Base-by-base conservation (phyloP, 169 alveolate genomes). In the Ichthyophthirius multifiliis region DNA sequence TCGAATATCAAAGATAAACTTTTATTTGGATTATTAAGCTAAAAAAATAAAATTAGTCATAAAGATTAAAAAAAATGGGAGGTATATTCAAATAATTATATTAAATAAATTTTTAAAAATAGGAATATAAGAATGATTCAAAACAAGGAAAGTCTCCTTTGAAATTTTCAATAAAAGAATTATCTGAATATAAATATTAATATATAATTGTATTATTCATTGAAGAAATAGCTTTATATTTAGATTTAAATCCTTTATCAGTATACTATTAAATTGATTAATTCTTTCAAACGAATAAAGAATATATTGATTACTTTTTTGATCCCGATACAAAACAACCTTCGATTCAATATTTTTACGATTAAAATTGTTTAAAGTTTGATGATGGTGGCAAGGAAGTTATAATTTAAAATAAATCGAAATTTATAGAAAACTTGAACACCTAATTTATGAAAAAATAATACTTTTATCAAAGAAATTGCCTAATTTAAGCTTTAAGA, bases 101-200 rank as follows among this genome's bases (percentile, higher is more conserved):
- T 46, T 45, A 5, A 45, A 9, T n/a, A n/a, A 4, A 18, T 45
- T 45, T 45, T 13, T 46, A 20, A 20, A n/a, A 1, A 55, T 27
- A 55, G 71, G 31, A 23, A 10, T 13, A 27, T 3, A 55, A 55
- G 31, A 16, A 55, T 13, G 71, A 55, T 27, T 34, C 71, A 3
- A 55, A 55, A 39, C 43, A 55, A 20, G 71, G 71, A 20, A 55
- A 55, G 39, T 27, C 71, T 55, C 71, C 71, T 55, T 55, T 55
- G 39, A 55, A 55, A 6, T 55, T 55, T 39, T 55, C 43, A 39
- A 55, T 34, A 6, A 39, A 55, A 9, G 31, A 39, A 55, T 55
- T 55, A 27, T 55, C 71, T 15, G 31, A 55, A 27, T 55, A 55
- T 55, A 55, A 55, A 55, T 55, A 55, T 55, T 27, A 55, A 10